Conservation (phyloP, 192 early-diverging fungal genomes). For the Backusella macrospora region DNA sequence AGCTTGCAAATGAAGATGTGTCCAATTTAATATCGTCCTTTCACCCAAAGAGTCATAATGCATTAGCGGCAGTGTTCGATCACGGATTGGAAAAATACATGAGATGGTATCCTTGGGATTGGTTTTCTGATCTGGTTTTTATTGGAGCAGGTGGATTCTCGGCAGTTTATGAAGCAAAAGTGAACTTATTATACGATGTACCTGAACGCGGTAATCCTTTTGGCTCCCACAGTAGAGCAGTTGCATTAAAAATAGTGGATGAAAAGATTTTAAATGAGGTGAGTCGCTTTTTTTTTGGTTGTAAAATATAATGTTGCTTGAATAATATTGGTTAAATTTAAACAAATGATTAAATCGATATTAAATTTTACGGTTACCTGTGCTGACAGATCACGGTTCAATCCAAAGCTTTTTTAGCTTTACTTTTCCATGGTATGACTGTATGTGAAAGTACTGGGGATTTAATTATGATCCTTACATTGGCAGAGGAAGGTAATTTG, state of each 20-base stretch:
- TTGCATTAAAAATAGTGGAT: slow-evolving; percentile 37
- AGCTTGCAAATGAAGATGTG: slow-evolving; percentile 17
- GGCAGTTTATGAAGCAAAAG: slow-evolving; percentile 31
- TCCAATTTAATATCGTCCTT: slow-evolving; percentile 20
- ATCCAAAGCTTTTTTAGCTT: slow-evolving; percentile 35
- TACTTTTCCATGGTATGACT: slow-evolving; percentile 35
- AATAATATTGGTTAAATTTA: too few species aligned
- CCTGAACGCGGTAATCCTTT: slow-evolving; percentile 7
- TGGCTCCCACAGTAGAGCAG: slow-evolving; percentile 12
- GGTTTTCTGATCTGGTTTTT: slow-evolving; percentile 36
- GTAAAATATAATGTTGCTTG: neutral
- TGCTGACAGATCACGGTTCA: slow-evolving; percentile 33
- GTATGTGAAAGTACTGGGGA: slow-evolving; percentile 37
- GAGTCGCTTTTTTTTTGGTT: neutral
- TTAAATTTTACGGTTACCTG: too few species aligned
- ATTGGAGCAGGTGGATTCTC: slow-evolving; percentile 37
- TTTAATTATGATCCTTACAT: slow-evolving; percentile 37
- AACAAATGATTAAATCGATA: too few species aligned
- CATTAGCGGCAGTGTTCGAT: slow-evolving; percentile 23
- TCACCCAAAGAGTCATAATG: slow-evolving; percentile 27
- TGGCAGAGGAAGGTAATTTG: slow-evolving; percentile 34
- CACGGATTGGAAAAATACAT: slow-evolving; percentile 34
- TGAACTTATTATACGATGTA: slow-evolving; percentile 25
- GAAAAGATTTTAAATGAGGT: slow-evolving; percentile 40
- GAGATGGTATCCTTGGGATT: slow-evolving; percentile 35